Conservation (phyloP, 192 early-diverging fungal genomes). For the Gonapodya prolifera region DNA sequence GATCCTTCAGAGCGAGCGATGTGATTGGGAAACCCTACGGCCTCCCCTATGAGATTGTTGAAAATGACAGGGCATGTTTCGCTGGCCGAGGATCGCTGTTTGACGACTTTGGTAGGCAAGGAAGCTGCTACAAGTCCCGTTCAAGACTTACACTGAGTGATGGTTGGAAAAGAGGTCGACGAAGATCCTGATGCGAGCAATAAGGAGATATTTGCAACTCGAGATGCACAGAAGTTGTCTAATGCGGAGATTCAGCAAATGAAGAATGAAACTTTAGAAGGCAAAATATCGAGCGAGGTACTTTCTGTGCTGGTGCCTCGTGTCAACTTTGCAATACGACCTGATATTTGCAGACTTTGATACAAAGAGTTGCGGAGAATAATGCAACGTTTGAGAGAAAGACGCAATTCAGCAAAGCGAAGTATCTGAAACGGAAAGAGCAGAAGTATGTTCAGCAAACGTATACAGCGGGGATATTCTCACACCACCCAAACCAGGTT, state of each 20-base stretch:
- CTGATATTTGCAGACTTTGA: constrained; percentile 7
- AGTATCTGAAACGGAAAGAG: constrained; percentile 70
- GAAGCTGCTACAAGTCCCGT: constrained; percentile 1
- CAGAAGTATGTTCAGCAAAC: constrained; percentile 21
- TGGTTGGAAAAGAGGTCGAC: constrained; percentile 24
- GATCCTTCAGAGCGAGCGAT: constrained; percentile 60
- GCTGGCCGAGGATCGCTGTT: constrained; percentile 8
- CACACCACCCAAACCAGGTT: constrained; percentile 56
- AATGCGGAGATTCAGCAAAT: constrained; percentile 71
- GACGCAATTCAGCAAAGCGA: constrained; percentile 90
- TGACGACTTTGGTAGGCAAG: constrained; percentile 13
- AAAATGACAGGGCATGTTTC: constrained; percentile 17
- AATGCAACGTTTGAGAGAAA: constrained; percentile 80
- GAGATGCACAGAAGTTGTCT: constrained; percentile 62
- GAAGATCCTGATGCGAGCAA: constrained; percentile 75
- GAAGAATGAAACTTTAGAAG: constrained; percentile 57
- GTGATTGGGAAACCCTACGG: constrained; percentile 75
- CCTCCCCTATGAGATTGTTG: constrained; percentile 69
- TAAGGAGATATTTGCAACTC: constrained; percentile 60
- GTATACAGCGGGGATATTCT: not conserved
- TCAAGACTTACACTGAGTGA: constrained; percentile 14
- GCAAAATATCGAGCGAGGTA: constrained; percentile 44
- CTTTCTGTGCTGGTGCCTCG: not conserved
- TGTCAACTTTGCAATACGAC: not conserved
- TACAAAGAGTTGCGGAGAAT: constrained; percentile 29